Evolutionary conservation across 1,139 yeast genomes (phyloP).

Genomic region (Sugiyamaella neomexicana): DNA sequence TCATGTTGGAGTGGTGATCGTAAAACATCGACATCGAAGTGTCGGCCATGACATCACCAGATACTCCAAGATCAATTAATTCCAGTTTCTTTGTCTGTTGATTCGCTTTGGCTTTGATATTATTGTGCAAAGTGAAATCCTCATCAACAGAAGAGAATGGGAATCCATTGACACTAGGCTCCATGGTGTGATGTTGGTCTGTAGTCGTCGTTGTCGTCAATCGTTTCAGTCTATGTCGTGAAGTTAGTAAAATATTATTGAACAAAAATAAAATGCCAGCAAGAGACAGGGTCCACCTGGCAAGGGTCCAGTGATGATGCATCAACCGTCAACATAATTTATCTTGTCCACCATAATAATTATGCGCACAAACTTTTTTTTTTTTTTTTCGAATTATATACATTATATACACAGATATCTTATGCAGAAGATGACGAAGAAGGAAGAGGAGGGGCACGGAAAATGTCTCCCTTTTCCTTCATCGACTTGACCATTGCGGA

Average conservation of each 20-base stretch:
- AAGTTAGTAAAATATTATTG: no score
- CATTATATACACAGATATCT: slow-evolving; percentile 15
- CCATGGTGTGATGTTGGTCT: neutral
- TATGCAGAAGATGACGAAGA: neutral
- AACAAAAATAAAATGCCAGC: no score
- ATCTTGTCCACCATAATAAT: neutral
- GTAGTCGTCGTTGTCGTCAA: no score
- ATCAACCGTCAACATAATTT: neutral
- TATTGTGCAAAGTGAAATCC: neutral
- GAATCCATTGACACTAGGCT: neutral
- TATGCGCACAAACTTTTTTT: neutral
- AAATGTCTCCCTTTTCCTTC: slow-evolving; percentile 45
- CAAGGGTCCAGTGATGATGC: no score
- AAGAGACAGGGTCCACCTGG: no score
- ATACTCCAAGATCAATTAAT: no score
- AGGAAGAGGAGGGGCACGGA: slow-evolving; percentile 40
- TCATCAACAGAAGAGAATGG: neutral
- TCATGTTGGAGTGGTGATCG: no score
- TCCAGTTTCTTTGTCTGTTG: no score
- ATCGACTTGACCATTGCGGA: slow-evolving; percentile 39
- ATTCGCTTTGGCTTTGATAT: no score
- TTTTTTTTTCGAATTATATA: slow-evolving; percentile 3
- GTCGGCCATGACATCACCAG: no score
- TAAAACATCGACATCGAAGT: no score
- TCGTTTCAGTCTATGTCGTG: no score